Base-by-base conservation (phyloP, 345 rosid genomes). In the Camelina laxa region DNA sequence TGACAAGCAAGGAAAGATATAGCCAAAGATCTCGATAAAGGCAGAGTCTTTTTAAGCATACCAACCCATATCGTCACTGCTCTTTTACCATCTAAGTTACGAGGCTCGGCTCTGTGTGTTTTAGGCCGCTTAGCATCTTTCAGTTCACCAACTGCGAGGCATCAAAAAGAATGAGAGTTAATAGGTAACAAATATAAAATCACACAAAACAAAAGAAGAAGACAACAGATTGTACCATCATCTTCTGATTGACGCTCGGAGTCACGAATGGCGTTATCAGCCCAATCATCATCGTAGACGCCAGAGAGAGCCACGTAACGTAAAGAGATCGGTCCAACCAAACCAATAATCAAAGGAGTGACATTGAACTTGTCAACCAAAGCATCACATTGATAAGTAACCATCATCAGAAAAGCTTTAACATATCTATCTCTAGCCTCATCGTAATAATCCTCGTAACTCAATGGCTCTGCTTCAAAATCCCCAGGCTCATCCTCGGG, bases 1-100 rank as follows among this genome's bases (percentile, higher is more conserved):
- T 88, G 91, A 70, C 97, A 89, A 65, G 89, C 92, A 62, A 91
- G 81, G 80, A 84, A 88, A 38, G 85, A 89, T 79, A 91, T 77
- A 14, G 89, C 98, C 5, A 94, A 65, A 58, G 95, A 81, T 64
- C 60, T 82, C 56, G 89, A 78, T 44, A 86, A 74, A 7, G 93
- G 89, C 62, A 91, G 60, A 60, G 59, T 66, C 79, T 80, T 82
- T 81, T 80, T 78, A 79, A 89, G 81, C 60, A 70, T 51, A 74
- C 79, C 86, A 73, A 74, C 69, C 97, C 92, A 93, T 80, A 93
- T 77, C 53, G 73, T 72, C 17, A 88, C 84, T 66, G 88, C 93
- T 66, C 90, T 80, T 79, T 84, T 77, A 61, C 96, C 91, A 60
- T 74, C 58, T 16, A 84, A 58, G 71, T 81, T 91, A 39, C 71